A percentile compares a stretch with the other conserved stretches of the same genome.
Conservation (phyloP, 352 stramenopile genomes). For the Pythium monospermum region DNA sequence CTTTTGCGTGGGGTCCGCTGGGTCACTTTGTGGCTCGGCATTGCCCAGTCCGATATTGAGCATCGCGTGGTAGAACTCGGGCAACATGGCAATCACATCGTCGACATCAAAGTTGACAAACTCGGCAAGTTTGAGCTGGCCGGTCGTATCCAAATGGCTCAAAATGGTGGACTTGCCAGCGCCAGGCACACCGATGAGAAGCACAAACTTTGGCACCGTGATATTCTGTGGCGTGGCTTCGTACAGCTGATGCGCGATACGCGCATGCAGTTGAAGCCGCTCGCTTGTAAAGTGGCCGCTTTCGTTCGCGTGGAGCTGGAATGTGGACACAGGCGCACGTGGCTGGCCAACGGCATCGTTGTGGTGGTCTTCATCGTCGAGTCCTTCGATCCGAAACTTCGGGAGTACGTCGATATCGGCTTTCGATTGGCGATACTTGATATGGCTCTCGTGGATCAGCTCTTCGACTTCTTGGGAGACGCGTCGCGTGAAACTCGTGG, state of each 20-base stretch:
- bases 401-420: slow-evolving; percentile 8
- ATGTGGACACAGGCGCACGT: slow-evolving; percentile 32
- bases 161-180: slow-evolving; percentile 74
- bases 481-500: slow-evolving; percentile 45
- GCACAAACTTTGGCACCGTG: slow-evolving; percentile 52
- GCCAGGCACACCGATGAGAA: slow-evolving; percentile 62
- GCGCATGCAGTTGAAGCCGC: slow-evolving; percentile 55
- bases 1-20: too few relatives aligned
- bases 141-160: slow-evolving; percentile 64
- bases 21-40: slow-evolving; percentile 18
- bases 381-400: slow-evolving; percentile 20
- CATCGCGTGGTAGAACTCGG: slow-evolving; percentile 80
- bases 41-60: slow-evolving; percentile 78
- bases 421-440: neutral
- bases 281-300: slow-evolving; percentile 57
- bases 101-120: slow-evolving; percentile 85
- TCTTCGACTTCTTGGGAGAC: slow-evolving; percentile 50
- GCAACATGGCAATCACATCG: slow-evolving; percentile 70
- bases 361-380: slow-evolving; percentile 37
- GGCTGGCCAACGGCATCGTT: slow-evolving; percentile 34
- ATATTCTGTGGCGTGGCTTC: slow-evolving; percentile 49
- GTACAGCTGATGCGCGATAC: slow-evolving; percentile 74
- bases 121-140: slow-evolving; percentile 60
- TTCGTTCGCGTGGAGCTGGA: slow-evolving; percentile 55
- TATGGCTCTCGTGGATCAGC: slow-evolving; percentile 18